These are phyloP conservation scores for Lichtheimia ornata DNA, from an alignment of 371 early-diverging fungal species.

Conservation along the genomic window DNA sequence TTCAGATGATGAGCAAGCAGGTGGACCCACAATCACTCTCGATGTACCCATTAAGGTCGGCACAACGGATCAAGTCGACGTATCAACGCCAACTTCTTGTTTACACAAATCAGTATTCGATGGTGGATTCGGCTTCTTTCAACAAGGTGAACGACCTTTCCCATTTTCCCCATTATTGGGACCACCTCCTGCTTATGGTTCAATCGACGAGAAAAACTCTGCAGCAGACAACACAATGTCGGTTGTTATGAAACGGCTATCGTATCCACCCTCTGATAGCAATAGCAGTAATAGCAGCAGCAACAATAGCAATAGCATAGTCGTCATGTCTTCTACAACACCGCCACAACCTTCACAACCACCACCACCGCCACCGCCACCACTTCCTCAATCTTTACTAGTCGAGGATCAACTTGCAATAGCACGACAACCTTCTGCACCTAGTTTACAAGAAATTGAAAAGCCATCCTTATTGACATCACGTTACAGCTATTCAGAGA, in stretches of 20 bases:
- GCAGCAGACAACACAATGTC: background rate
- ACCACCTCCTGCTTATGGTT: constrained; percentile 14
- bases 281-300: background rate
- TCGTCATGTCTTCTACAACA: background rate
- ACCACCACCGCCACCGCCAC: constrained; percentile 1
- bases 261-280: background rate
- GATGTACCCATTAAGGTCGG: constrained; percentile 15
- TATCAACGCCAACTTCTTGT: background rate
- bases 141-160: constrained; percentile 3
- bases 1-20: constrained; percentile 11
- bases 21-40: constrained; percentile 7
- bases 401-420: constrained; percentile 4
- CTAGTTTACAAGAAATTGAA: constrained; percentile 14
- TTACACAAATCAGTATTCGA: constrained; percentile 11
- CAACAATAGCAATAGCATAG: background rate
- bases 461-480: background rate
- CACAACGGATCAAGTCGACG: constrained; percentile 4
- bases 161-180: constrained; percentile 10
- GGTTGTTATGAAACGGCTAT: background rate
- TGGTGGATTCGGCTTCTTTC: constrained; percentile 17
- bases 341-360: background rate
- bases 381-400: constrained; percentile 1
- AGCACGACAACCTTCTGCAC: constrained; percentile 15
- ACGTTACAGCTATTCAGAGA: constrained; percentile 7
- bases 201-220: background rate